Conservation (phyloP, 1,284 basidiomycete species). For the Leccinum huronense region DNA sequence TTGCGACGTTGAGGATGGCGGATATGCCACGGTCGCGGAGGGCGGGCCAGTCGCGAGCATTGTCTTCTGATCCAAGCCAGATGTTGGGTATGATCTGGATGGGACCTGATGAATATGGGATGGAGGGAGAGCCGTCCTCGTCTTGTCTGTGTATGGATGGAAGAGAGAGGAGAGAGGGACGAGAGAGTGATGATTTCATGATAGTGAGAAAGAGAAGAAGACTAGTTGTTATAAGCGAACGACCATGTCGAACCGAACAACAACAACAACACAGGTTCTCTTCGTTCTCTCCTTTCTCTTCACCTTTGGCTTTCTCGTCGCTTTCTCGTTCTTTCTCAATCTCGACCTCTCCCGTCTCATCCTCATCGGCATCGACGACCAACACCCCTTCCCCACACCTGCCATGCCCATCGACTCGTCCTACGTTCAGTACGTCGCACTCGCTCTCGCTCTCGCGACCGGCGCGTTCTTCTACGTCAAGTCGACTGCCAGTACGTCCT, state of each 20-base stretch:
- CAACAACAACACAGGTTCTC: conserved; percentile 38
- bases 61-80: conserved; percentile 94
- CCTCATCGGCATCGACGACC: conserved; percentile 49
- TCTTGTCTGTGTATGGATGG: conserved; percentile 59
- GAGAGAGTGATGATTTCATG: conserved; percentile 26
- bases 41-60: conserved; percentile 74
- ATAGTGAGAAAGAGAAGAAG: too few relatives aligned
- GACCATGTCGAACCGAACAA: too few relatives aligned
- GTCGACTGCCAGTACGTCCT: conserved; percentile 42
- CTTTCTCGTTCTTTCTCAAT: conserved; percentile 42
- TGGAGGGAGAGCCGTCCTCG: conserved; percentile 58
- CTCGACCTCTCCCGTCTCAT: background rate
- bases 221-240: too few relatives aligned
- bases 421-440: conserved; percentile 38
- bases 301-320: conserved; percentile 48
- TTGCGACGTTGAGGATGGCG: conserved; percentile 91
- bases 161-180: conserved; percentile 66
- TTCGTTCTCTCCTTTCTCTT: conserved; percentile 53
- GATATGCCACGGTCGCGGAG: conserved; percentile 75
- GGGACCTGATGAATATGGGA: conserved; percentile 84
- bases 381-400: conserved; percentile 23
- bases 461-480: conserved; percentile 44
- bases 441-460: conserved; percentile 39
- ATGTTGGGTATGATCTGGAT: conserved; percentile 86
- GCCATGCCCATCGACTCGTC: conserved; percentile 22